Evolutionary conservation across 169 alveolate genomes (phyloP), one percentile per base, ranked within the genome.

Genomic region (Eimeria maxima): DNA sequence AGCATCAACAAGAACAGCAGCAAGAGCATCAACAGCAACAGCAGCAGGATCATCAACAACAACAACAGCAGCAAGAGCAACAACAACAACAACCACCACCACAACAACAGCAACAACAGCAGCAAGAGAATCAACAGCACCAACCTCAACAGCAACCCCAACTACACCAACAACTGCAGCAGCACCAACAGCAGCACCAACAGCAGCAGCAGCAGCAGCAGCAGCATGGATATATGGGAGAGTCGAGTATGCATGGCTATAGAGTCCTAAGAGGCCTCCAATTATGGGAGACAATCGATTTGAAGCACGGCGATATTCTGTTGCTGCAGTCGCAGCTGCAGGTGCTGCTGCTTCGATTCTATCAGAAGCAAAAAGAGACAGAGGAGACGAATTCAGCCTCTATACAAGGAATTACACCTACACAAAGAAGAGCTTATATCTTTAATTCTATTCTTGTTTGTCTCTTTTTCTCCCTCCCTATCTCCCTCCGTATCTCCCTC

Each of bases 321-420:
- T 22, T 73, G 83, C 50, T 73, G 83, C 83, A n/a, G 83, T 47
- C 29, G 55, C 33, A 38, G 83, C 83, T 8, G n/a, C 83, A 27
- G n/a, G 10, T 73, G 55, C 83, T 73, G 83, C 55, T 73, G 44
- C 44, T 73, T 10, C 83, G 83, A 3, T 4, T 73, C 55, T 73
- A n/a, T 38, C 50, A 73, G 45, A 73, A 73, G 50, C 13, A 38
- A n/a, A n/a, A 73, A 73, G 83, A 73, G 29, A 47, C 4, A 24
- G 16, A 16, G 5, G 83, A 18, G 4, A 20, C 50, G 5, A 47
- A 44, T 29, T 44, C 83, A 4, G 83, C 83, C 4, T 44, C 83
- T 22, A 47, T 47, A 73, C 33, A 38, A 73, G 83, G 83, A 10
- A 4, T 73, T 47, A 73, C 83, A 10, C 4, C 50, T 5, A 14